Evolutionary conservation across 768 basidiomycete species (phyloP).

Genomic region (Agaricus sinodeliciosus): DNA sequence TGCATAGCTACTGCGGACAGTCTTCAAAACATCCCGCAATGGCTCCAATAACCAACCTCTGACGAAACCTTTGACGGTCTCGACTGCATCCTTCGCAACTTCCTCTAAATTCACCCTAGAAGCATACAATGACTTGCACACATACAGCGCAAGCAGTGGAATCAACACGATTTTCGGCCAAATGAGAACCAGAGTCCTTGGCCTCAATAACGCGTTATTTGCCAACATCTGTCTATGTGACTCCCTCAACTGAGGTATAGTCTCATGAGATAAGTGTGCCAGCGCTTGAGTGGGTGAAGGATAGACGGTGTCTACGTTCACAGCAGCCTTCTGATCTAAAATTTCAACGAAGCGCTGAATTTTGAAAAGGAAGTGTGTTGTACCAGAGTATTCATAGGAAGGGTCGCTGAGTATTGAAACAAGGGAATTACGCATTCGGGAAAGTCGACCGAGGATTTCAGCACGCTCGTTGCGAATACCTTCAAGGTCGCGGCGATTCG

Average conservation of each 20-base stretch:
- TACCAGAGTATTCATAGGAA: constrained; percentile 15
- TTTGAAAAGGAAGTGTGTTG: constrained; percentile 2
- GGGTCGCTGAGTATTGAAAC: constrained; percentile 18
- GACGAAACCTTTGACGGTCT: constrained; percentile 69
- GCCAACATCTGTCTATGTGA: constrained; percentile 12
- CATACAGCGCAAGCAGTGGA: constrained; percentile 53
- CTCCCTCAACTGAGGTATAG: neutral
- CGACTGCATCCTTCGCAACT: constrained; percentile 43
- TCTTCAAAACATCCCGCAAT: constrained; percentile 71
- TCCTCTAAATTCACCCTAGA: constrained; percentile 43
- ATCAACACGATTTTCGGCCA: constrained; percentile 83
- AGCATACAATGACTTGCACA: constrained; percentile 48
- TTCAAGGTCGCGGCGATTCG: constrained; percentile 54
- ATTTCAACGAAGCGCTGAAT: constrained; percentile 8
- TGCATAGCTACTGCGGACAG: constrained; percentile 60
- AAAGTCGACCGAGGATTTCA: constrained; percentile 56
- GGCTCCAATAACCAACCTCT: constrained; percentile 85
- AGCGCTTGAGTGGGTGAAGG: constrained; percentile 1
- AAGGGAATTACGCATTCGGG: constrained; percentile 45
- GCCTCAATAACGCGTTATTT: constrained; percentile 11
- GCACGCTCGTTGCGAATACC: constrained; percentile 64
- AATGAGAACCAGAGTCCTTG: constrained; percentile 35
- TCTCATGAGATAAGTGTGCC: constrained; percentile 7
- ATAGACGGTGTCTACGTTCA: constrained; percentile 3
- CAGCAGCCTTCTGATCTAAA: constrained; percentile 9